phyloP scores from a whole-genome alignment of 257 asterid species.

The Solanum virginianum region DNA sequence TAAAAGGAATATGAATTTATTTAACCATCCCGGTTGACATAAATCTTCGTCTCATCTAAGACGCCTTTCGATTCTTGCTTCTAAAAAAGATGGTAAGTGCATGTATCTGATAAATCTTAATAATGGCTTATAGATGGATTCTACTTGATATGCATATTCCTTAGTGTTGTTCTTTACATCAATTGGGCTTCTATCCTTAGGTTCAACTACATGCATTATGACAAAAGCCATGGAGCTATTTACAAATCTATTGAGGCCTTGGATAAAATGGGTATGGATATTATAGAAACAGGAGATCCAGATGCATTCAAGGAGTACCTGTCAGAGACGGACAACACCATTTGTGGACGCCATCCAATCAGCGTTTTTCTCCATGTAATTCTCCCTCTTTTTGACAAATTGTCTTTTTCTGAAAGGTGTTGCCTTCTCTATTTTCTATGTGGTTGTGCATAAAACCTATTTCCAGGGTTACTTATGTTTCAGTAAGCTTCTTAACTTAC shows the following conservation, averaged over 20 bases:
- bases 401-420: not conserved
- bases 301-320: slow-evolving; percentile 77
- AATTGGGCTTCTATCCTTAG: slow-evolving; percentile 16
- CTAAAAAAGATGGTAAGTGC: not conserved
- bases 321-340: slow-evolving; percentile 80
- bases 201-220: slow-evolving; percentile 69
- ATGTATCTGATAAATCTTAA: not conserved
- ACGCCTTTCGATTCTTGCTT: not conserved
- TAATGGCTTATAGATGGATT: not conserved
- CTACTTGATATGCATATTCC: not conserved
- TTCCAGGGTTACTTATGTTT: not conserved
- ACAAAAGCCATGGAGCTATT: slow-evolving; percentile 76
- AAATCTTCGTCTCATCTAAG: not conserved
- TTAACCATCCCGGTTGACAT: not conserved
- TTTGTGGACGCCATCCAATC: slow-evolving; percentile 95
- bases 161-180: not conserved
- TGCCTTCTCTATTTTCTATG: not conserved
- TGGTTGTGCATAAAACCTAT: not conserved
- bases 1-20: not conserved
- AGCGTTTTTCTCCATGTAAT: slow-evolving; percentile 90
- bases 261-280: slow-evolving; percentile 88
- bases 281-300: slow-evolving; percentile 85
- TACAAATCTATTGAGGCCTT: slow-evolving; percentile 81
- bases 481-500: not conserved
- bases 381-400: slow-evolving; percentile 2